Conservation (phyloP, 805 yeast species). For the Cyberlindnera americana region DNA sequence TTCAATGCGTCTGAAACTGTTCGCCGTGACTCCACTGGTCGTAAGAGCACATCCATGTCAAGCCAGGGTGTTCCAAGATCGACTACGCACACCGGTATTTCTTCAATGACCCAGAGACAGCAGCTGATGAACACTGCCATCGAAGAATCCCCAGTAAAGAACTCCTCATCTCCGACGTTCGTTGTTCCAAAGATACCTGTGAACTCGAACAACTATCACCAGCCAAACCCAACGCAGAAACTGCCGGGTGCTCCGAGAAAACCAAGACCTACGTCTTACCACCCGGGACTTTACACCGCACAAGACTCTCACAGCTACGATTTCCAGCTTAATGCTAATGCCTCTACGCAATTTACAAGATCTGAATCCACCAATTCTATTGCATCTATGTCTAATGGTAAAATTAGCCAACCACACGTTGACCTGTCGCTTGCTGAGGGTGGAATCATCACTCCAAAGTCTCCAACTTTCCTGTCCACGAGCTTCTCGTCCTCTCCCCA, state of each 20-base stretch:
- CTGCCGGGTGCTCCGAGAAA: slow-evolving; percentile 45
- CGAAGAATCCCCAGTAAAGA: slow-evolving; percentile 26
- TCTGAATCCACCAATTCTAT: slow-evolving; percentile 41
- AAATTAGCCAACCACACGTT: slow-evolving; percentile 33
- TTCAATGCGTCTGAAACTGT: slow-evolving; percentile 21
- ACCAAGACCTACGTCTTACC: slow-evolving; percentile 83
- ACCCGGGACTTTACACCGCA: slow-evolving; percentile 51
- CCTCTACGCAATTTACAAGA: slow-evolving; percentile 28
- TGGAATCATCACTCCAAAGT: slow-evolving; percentile 33
- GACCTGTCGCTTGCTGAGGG: slow-evolving; percentile 35
- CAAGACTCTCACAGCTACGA: slow-evolving; percentile 8
- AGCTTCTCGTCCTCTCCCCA: slow-evolving; percentile 10
- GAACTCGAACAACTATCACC: slow-evolving; percentile 17
- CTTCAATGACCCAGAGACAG: slow-evolving; percentile 14
- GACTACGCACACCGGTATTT: slow-evolving; percentile 32
- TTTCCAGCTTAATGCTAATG: slow-evolving; percentile 16
- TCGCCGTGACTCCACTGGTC: slow-evolving; percentile 17
- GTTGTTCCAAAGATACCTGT: slow-evolving; percentile 26
- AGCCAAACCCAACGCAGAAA: slow-evolving; percentile 22
- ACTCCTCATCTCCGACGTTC: slow-evolving; percentile 11
- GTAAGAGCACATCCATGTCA: slow-evolving; percentile 10
- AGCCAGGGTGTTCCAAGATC: slow-evolving; percentile 31
- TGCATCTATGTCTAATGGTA: slow-evolving; percentile 30
- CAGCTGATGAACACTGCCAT: slow-evolving; percentile 18
- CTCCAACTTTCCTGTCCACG: slow-evolving; percentile 20